Conservation (phyloP, 2,329 filamentous ascomycete species). For the Colletotrichum sp. region DNA sequence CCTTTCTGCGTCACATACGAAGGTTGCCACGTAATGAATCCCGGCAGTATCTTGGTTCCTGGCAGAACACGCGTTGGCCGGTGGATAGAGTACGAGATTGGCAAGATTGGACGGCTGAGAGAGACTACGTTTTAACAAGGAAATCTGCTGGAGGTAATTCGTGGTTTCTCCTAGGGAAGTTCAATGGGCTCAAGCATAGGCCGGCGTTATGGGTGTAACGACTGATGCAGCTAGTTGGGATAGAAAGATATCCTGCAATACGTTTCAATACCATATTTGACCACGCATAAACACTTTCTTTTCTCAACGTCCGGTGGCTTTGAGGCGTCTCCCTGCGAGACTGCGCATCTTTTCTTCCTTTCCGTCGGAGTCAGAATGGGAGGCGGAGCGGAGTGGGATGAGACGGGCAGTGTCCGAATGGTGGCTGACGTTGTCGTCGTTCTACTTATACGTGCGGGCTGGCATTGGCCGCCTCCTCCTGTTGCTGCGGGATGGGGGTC, state of each 20-base stretch:
- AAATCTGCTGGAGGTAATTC: background rate
- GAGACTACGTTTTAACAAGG: constrained; percentile 62
- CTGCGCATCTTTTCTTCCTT: background rate
- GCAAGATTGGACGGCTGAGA: constrained; percentile 64
- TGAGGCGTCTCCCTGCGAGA: background rate
- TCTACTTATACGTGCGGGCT: background rate
- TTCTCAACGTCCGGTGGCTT: background rate
- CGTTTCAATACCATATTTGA: background rate
- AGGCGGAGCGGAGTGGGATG: background rate
- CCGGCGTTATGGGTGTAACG: background rate
- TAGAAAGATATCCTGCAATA: background rate
- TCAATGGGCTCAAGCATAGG: background rate
- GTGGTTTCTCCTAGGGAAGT: background rate
- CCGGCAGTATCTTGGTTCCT: constrained; percentile 75
- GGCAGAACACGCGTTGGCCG: constrained; percentile 72
- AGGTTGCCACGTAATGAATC: constrained; percentile 95
- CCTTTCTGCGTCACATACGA: constrained; percentile 92
- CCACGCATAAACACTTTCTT: background rate
- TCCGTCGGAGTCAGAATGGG: background rate
- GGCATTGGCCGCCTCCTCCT: background rate
- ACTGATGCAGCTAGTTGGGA: background rate
- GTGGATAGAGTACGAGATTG: constrained; percentile 88
- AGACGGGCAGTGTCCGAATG: background rate
- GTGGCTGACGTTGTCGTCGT: background rate
- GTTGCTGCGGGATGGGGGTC: background rate